Evolutionary conservation across 2,329 filamentous ascomycete genomes (phyloP).

Genomic region (Talaromyces amestolkiae): DNA sequence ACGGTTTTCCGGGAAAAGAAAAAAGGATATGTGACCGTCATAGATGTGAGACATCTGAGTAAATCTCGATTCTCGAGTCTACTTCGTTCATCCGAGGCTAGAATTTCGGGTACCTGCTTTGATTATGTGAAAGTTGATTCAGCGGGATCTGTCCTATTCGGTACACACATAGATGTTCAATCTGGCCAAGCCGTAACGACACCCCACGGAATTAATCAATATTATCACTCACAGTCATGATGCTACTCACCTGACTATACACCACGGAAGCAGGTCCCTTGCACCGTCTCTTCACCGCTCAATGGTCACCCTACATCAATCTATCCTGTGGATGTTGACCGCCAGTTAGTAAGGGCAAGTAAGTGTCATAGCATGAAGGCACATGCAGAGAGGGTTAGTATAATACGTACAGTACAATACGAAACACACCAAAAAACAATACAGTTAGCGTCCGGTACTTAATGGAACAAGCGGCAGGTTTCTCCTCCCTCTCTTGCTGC

Average conservation of each 20-base stretch:
- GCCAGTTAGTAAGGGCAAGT: neutral
- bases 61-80: neutral
- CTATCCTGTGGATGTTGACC: neutral
- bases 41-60: neutral
- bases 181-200: neutral
- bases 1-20: too few relatives aligned
- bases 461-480: neutral
- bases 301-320: neutral
- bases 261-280: neutral
- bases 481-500: neutral
- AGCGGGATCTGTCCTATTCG: neutral
- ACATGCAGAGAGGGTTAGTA: neutral
- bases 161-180: neutral
- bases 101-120: conserved; percentile 9
- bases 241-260: neutral
- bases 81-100: neutral
- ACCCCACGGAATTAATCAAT: neutral
- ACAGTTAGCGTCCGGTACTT: conserved; percentile 6
- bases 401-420: neutral
- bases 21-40: neutral
- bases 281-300: conserved; percentile 3
- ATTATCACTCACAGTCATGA: too few relatives aligned
- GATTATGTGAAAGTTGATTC: neutral
- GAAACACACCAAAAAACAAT: neutral
- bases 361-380: neutral